Evolutionary conservation across 2,329 filamentous ascomycete species (phyloP), one percentile per base, ranked within the genome.

Genomic region (Fusarium tjaetaba): DNA sequence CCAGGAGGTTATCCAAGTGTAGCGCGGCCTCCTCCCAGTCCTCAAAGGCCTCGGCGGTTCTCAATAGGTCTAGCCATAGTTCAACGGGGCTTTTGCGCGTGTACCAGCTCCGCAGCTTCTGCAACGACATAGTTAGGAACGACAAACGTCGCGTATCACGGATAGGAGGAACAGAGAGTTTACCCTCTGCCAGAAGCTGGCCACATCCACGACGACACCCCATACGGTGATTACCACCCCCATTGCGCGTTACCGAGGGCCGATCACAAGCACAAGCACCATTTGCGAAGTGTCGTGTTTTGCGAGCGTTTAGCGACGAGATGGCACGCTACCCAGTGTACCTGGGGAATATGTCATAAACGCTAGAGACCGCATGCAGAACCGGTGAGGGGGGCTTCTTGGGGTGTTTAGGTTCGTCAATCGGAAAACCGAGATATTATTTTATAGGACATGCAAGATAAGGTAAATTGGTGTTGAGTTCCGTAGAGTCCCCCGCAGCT

Each of bases 21-120:
- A 93, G 88, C 4, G 95, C 94, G n/a, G 92, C 91, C 73, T 92
- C 91, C 80, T 96, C 92, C 94, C 95, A 98, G 80, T 96, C 92
- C 78, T 96, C 93, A 79, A 92, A 97, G 32, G 88, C 87, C 72
- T 90, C 86, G 24, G 94, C 93, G 66, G 90, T 88, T 60, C 86
- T 87, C 53, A 97, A 85, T 30, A 87, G 85, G 69, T 92, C 87
- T 48, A 92, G 86, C 84, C 94, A 91, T 61, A 90, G 84, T 72
- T 92, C 89, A 55, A 89, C 86, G 5, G 89, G 88, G 56, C 88
- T 92, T 80, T 89, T 92, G 71, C 88, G 87, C 63, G 84, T 88
- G 85, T 91, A 92, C 90, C 93, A 94, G 61, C 85, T 85, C 70
- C 89, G 84, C 57, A 94, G 83, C 85, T 90, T 92, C 93, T 96